Evolutionary conservation across 768 basidiomycete species (phyloP), one percentile per base, ranked within the genome.

Genomic region (Chalciporus piperatus): DNA sequence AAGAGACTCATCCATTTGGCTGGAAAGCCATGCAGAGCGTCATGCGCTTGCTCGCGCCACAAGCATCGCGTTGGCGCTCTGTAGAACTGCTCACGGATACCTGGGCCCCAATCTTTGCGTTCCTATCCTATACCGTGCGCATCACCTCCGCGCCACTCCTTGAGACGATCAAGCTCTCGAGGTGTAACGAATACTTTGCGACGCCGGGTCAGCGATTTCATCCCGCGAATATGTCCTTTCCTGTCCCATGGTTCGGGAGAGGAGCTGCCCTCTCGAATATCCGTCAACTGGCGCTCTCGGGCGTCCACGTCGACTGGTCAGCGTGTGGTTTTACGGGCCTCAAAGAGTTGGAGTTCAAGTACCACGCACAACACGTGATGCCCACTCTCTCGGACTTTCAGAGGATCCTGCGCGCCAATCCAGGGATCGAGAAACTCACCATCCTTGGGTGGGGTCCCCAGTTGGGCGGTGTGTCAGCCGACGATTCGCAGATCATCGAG

Each of bases 121-220:
- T 83, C 57, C 72, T 84, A 10, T 70, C 66, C 33, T 69, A 65
- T 48, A 74, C 77, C 4, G 64, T 61, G 11, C 47, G 62, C 9
- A 62, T 72, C 23, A 60, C 63, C 6, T 58, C 68, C 1, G 65
- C 70, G 0, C 75, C 76, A 1, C 55, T 64, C 17, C 65, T 84
- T 6, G 66, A 74, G 48, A 60, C 59, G 3, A 59, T 84, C 28
- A 70, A 70, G 4, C 70, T 84, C 1, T 75, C 76, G 16, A 72
- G 83, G 20, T 84, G 82, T 61, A 84, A 84, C 59, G 79, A 77
- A 5, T 84, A 77, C 64, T 76, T 81, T 46, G 79, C 78, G 3
- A 61, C 66, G 9, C 70, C 62, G 28, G 77, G 73, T 6, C 72
- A 75, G 47, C 47, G 48, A 0, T 84, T 84, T 59, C 63, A 66